Evolutionary conservation across 306 rosid species (phyloP), one percentile per base, ranked within the genome.

Genomic region (Quercus ilex): DNA sequence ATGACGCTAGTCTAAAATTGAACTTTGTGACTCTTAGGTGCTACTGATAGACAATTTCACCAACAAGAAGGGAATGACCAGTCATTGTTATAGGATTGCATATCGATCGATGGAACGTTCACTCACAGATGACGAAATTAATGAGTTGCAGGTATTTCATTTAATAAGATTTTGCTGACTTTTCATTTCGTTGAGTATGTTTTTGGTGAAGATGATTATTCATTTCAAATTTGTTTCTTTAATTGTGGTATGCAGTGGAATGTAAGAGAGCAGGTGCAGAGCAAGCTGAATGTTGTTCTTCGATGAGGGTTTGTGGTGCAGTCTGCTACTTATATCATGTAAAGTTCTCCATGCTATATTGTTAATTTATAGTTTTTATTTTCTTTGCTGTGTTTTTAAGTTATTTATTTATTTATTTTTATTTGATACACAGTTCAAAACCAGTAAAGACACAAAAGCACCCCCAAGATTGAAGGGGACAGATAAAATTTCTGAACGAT

Each of bases 31-130:
- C 55, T 69, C 64, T 41, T 83, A 96, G 99, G 99, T 93, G 84
- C 90, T 83, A 80, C 72, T 96, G 85, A 91, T 93, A 73, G 99
- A 96, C 94, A 90, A 90, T 78, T 96, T 93, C 90, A 96, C 99
- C 76, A 96, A 93, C 91, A 89, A 91, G 90, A 90, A 96, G 85
- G 99, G 98, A 84, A 87, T 89, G 92, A 96, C 97, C 76, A 96
- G 99, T 79, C 99, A 93, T 73, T 95, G 99, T 83, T 95, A 95
- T 83, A 90, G 98, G 86, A 95, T 95, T 53, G 87, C 98, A 25
- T 67, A 35, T 35, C 18, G 52, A 10, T 67, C 72, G 4, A 67
- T 95, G 98, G 99, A 93, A 82, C 98, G 96, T 28, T 79, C 98
- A 30, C 98, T 96, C 33, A 96, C 99, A 1, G 98, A 96, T 38